Evolutionary conservation across 768 basidiomycete genomes (phyloP).

Genomic region (Steccherinum ochraceum): DNA sequence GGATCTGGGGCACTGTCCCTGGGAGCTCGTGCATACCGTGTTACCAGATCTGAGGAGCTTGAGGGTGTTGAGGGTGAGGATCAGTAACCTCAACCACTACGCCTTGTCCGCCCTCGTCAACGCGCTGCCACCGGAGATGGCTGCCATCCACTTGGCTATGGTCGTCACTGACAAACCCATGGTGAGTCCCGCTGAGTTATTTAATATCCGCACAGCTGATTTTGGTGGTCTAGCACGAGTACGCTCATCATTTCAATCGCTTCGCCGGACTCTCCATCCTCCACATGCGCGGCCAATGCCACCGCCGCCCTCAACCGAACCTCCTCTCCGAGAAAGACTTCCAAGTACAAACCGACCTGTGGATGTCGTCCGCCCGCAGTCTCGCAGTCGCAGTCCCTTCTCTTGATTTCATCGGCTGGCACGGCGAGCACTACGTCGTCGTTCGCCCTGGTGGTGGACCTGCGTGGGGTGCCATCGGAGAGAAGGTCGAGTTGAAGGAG

Average conservation of each 20-base stretch:
- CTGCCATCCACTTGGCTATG: slow-evolving; percentile 47
- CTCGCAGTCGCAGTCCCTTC: slow-evolving; percentile 45
- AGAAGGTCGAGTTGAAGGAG: slow-evolving; percentile 46
- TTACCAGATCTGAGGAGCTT: slow-evolving; percentile 46
- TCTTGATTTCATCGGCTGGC: slow-evolving; percentile 67
- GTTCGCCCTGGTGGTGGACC: slow-evolving; percentile 29
- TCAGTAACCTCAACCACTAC: slow-evolving; percentile 39
- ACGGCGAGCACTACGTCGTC: slow-evolving; percentile 65
- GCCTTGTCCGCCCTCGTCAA: slow-evolving; percentile 27
- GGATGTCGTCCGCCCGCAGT: slow-evolving; percentile 43
- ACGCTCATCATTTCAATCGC: slow-evolving; percentile 38
- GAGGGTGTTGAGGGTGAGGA: slow-evolving; percentile 52
- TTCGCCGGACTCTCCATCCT: slow-evolving; percentile 54
- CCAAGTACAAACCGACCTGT: slow-evolving; percentile 48
- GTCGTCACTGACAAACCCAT: slow-evolving; percentile 44
- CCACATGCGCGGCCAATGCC: slow-evolving; percentile 44
- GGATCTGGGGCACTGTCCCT: slow-evolving; percentile 61
- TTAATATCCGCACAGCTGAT: not conserved
- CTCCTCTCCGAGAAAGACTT: slow-evolving; percentile 56
- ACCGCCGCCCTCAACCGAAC: slow-evolving; percentile 48
- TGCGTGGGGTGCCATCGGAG: not conserved
- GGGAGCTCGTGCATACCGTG: slow-evolving; percentile 48
- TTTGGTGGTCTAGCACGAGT: slow-evolving; percentile 41
- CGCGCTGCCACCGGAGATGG: slow-evolving; percentile 34
- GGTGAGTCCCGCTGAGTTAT: slow-evolving; percentile 26